Evolutionary conservation across 768 basidiomycete species (phyloP).

Genomic region (Holtermanniella nyarrowii): DNA sequence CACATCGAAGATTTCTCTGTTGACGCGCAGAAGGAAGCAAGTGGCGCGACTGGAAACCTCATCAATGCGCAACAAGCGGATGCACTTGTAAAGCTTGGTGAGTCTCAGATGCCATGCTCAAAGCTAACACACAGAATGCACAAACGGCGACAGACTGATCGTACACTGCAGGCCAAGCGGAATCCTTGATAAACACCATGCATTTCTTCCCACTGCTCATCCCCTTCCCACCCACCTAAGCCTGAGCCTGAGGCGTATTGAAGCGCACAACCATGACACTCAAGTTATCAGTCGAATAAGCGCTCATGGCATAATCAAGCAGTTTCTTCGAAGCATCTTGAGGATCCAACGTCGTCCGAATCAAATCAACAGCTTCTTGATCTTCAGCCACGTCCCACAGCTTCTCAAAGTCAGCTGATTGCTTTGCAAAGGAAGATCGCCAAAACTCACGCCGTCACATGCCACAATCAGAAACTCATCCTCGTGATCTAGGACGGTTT

Average conservation of each 20-base stretch:
- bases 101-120: background rate
- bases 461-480: constrained; percentile 94
- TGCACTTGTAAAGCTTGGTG: too few relatives aligned
- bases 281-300: constrained; percentile 91
- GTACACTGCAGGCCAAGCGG: too few relatives aligned
- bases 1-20: background rate
- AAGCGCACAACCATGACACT: constrained; percentile 82
- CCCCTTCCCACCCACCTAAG: background rate
- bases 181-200: background rate
- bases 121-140: background rate
- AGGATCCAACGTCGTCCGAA: constrained; percentile 57
- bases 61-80: too few relatives aligned
- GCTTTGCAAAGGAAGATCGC: constrained; percentile 1
- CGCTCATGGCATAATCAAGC: constrained; percentile 70
- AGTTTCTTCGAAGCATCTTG: constrained; percentile 67
- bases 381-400: constrained; percentile 94
- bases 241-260: constrained; percentile 10
- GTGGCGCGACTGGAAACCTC: background rate
- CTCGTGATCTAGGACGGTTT: constrained; percentile 76
- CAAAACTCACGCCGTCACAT: constrained; percentile 78
- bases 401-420: constrained; percentile 43
- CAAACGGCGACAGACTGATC: too few relatives aligned
- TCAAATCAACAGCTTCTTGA: constrained; percentile 77
- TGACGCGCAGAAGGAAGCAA: background rate
- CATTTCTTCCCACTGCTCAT: background rate